Evolutionary conservation across 2,329 filamentous ascomycete species (phyloP).

Genomic region (Aspergillus novofumigatus): DNA sequence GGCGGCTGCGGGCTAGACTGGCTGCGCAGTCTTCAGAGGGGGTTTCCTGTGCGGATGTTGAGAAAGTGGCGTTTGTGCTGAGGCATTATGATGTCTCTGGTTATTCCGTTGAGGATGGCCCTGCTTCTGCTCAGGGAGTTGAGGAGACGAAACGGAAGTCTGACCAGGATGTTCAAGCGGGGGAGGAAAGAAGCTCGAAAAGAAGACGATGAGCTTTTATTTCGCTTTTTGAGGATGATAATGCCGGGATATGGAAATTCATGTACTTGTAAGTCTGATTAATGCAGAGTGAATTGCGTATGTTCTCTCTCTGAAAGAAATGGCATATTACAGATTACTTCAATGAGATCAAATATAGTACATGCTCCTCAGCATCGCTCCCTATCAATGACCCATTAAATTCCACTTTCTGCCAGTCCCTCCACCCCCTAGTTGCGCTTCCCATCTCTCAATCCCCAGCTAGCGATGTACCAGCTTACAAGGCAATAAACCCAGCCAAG

Average conservation of each 20-base stretch:
- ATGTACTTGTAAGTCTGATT: background rate
- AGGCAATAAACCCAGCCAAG: background rate
- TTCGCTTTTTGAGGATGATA: background rate
- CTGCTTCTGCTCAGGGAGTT: background rate
- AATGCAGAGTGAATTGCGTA: background rate
- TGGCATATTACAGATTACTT: background rate
- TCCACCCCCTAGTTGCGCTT: background rate
- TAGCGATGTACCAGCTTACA: background rate
- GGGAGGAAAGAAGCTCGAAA: background rate
- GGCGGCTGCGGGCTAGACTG: conserved; percentile 20
- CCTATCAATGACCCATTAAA: background rate
- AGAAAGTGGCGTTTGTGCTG: conserved; percentile 38
- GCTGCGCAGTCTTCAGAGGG: background rate
- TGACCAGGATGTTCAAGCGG: background rate
- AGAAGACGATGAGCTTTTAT: background rate
- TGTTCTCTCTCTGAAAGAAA: background rate
- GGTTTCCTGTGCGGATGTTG: conserved; percentile 31
- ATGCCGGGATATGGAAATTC: too few species aligned
- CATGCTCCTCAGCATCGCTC: too few species aligned
- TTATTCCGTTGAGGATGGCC: conserved; percentile 3
- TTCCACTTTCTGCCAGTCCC: background rate
- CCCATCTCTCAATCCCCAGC: background rate
- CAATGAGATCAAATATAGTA: background rate
- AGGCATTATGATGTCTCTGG: conserved; percentile 29
- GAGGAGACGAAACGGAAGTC: background rate